These are phyloP conservation scores for Corymbia maculata DNA, from an alignment of 345 rosid species.

Conservation along the genomic window DNA sequence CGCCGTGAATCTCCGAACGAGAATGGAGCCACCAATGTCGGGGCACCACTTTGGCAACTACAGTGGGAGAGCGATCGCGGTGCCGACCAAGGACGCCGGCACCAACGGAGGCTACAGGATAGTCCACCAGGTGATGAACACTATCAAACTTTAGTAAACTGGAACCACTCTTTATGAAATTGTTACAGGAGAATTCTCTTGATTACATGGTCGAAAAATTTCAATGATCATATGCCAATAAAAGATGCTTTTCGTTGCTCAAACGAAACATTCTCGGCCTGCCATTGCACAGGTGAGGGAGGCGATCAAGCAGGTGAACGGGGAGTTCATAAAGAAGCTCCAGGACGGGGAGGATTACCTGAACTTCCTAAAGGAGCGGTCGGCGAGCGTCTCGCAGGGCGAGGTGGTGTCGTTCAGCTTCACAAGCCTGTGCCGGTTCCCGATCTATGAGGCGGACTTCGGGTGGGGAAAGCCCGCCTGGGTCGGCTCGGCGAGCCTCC, in stretches of 20 bases:
- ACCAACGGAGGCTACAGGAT: background rate
- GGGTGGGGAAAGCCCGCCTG: slow-evolving; percentile 22
- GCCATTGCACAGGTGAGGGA: background rate
- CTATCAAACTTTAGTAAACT: background rate
- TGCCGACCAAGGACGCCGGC: background rate
- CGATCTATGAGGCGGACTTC: slow-evolving; percentile 32
- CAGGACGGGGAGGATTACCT: slow-evolving; percentile 1
- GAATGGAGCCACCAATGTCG: background rate
- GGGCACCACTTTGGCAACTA: slow-evolving; percentile 4
- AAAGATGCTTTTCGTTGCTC: background rate
- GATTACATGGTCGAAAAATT: background rate
- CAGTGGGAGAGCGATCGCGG: background rate
- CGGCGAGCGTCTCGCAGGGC: background rate
- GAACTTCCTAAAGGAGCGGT: background rate
- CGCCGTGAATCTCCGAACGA: slow-evolving; percentile 2
- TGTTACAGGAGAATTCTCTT: background rate
- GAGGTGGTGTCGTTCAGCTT: slow-evolving; percentile 4
- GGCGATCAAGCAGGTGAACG: background rate
- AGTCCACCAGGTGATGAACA: background rate
- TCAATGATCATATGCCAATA: background rate
- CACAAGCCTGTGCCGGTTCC: slow-evolving; percentile 33
- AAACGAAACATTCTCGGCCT: background rate
- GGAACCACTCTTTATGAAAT: background rate
- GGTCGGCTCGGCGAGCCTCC: background rate
- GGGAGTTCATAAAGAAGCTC: slow-evolving; percentile 1